Evolutionary conservation across 805 yeast genomes (phyloP).

Genomic region (Wickerhamiella domercqiae): DNA sequence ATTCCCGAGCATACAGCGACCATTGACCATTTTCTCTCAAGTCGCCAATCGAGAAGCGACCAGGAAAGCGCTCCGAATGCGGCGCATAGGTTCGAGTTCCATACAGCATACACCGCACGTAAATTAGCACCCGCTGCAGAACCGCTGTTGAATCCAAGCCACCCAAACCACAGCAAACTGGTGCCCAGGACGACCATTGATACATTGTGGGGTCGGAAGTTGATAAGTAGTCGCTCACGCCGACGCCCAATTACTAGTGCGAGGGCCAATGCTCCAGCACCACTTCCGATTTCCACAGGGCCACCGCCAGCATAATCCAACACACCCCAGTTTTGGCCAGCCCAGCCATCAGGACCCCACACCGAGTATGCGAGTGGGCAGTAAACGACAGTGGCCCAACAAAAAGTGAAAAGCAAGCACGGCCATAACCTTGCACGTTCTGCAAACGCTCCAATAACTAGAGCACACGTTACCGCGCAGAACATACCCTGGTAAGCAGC

Average conservation of each 20-base stretch:
- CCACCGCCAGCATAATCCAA: slow-evolving; percentile 98
- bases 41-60: slow-evolving; percentile 78
- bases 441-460: slow-evolving; percentile 68
- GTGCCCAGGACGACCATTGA: slow-evolving; percentile 85
- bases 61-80: slow-evolving; percentile 83
- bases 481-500: slow-evolving; percentile 86
- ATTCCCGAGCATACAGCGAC: slow-evolving; percentile 93
- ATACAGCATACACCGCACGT: slow-evolving; percentile 74
- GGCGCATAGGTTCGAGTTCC: slow-evolving; percentile 84
- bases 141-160: slow-evolving; percentile 93
- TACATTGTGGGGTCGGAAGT: slow-evolving; percentile 90
- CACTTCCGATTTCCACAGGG: slow-evolving; percentile 85
- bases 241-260: slow-evolving; percentile 44
- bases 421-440: slow-evolving; percentile 88
- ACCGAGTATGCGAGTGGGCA: slow-evolving; percentile 94
- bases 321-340: slow-evolving; percentile 68
- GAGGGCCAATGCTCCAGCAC: slow-evolving; percentile 72
- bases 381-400: slow-evolving; percentile 85
- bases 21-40: slow-evolving; percentile 83
- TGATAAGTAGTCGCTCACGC: slow-evolving; percentile 57
- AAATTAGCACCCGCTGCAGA: slow-evolving; percentile 70
- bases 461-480: slow-evolving; percentile 79
- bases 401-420: slow-evolving; percentile 60
- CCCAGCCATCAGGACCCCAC: slow-evolving; percentile 93
- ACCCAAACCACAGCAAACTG: slow-evolving; percentile 75